These are phyloP conservation scores for Penicillium expansum DNA, from an alignment of 2,329 filamentous ascomycete species.

Conservation along the genomic window DNA sequence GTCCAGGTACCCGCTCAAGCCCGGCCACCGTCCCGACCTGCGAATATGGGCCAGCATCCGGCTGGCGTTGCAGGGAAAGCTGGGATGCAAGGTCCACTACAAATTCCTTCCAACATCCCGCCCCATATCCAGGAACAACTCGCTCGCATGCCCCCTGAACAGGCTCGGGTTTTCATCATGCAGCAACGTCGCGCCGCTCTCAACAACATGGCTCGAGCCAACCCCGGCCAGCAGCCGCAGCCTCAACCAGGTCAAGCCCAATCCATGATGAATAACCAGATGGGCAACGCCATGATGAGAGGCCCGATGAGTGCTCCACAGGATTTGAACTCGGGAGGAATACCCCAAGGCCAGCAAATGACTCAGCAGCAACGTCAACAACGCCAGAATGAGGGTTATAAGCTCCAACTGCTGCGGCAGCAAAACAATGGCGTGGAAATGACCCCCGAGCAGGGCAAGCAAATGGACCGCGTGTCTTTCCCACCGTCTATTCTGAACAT, in stretches of 20 bases:
- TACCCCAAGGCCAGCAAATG: conserved; percentile 31
- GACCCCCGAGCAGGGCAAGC: conserved; percentile 41
- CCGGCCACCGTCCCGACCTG: conserved; percentile 35
- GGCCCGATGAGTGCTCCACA: conserved; percentile 36
- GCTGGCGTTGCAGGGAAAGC: conserved; percentile 30
- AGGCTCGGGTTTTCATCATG: conserved; percentile 33
- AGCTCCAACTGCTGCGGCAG: conserved; percentile 35
- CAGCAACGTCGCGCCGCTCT: conserved; percentile 34
- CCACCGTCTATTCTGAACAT: conserved; percentile 35
- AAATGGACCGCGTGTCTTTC: conserved; percentile 44
- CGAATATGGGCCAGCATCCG: conserved; percentile 34
- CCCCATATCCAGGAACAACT: conserved; percentile 37
- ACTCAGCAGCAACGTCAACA: conserved; percentile 36
- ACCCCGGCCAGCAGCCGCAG: conserved; percentile 29
- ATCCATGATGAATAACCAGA: conserved; percentile 33
- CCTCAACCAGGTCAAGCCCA: conserved; percentile 35
- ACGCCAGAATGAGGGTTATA: conserved; percentile 32
- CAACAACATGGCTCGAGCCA: conserved; percentile 34
- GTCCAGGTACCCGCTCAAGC: conserved; percentile 34
- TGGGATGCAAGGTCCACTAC: conserved; percentile 33
- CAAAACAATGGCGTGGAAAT: conserved; percentile 36
- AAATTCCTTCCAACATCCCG: conserved; percentile 37
- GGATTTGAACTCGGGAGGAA: conserved; percentile 29
- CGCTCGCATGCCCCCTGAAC: conserved; percentile 36
- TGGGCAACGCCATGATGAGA: conserved; percentile 35